Evolutionary conservation across 129 eudicot genomes (phyloP).

Genomic region (Chrysanthemum seticuspe): DNA sequence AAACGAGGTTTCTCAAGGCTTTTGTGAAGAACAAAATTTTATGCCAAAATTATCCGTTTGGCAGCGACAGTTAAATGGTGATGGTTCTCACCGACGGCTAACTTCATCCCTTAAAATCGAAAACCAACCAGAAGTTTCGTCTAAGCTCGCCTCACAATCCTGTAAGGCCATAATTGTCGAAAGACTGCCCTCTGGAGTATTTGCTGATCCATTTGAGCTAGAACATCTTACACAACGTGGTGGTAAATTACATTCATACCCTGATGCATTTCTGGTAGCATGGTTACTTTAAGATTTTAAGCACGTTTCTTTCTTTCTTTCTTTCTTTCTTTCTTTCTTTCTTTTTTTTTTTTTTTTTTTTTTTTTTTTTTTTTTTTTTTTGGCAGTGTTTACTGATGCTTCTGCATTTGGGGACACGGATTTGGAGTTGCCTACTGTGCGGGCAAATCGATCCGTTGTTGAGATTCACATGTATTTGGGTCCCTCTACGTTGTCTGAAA

Average conservation of each 20-base stretch:
- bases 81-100: constrained; percentile 82
- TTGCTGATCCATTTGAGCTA: constrained; percentile 91
- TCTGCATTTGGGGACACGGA: constrained; percentile 84
- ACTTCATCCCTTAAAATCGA: constrained; percentile 50
- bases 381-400: constrained; percentile 66
- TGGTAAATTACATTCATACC: constrained; percentile 41
- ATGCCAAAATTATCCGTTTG: constrained; percentile 36
- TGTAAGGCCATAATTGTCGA: constrained; percentile 67
- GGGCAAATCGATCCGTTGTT: constrained; percentile 67
- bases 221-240: constrained; percentile 72
- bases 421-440: constrained; percentile 75
- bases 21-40: constrained; percentile 26
- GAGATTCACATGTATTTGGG: constrained; percentile 68
- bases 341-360: constrained; percentile 19
- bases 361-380: constrained; percentile 21
- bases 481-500: constrained; percentile 23
- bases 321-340: too few species aligned
- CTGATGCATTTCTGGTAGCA: constrained; percentile 14
- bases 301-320: not conserved
- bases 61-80: constrained; percentile 53
- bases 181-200: constrained; percentile 82
- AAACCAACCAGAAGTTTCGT: constrained; percentile 31
- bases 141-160: constrained; percentile 37
- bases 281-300: constrained; percentile 8
- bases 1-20: constrained; percentile 30